These are phyloP conservation scores for Trichosporon ovoides DNA, from an alignment of 1,284 basidiomycete species.

Conservation along the genomic window DNA sequence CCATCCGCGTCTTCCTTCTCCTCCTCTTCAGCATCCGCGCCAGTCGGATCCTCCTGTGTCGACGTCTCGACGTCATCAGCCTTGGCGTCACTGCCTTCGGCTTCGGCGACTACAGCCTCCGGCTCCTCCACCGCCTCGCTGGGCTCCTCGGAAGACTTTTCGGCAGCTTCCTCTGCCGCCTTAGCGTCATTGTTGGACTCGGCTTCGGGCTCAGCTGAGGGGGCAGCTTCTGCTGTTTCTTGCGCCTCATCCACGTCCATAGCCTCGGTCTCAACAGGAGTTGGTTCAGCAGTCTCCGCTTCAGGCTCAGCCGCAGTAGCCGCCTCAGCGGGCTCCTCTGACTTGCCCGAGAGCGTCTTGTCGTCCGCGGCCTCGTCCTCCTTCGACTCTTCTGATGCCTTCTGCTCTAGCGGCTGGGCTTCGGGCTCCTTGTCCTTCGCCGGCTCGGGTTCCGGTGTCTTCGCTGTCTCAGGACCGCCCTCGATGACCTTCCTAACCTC, in stretches of 20 bases:
- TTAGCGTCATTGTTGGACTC: neutral
- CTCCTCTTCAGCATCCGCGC: neutral
- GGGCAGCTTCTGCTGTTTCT: neutral
- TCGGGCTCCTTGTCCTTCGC: neutral
- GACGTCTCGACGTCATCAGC: neutral
- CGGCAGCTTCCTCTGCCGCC: neutral
- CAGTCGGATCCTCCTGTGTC: neutral
- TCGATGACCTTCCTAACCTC: conserved; percentile 29
- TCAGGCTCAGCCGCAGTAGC: neutral
- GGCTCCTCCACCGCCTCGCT: neutral
- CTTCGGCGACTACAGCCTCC: conserved; percentile 1
- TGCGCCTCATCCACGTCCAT: conserved; percentile 8
- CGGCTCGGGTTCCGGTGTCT: conserved; percentile 8
- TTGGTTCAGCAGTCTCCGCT: neutral
- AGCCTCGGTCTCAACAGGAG: neutral
- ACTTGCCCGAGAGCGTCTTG: neutral
- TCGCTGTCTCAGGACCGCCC: conserved; percentile 22
- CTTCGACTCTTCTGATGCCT: conserved; percentile 10
- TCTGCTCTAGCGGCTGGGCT: neutral
- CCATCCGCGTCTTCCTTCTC: neutral
- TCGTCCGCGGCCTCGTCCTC: conserved; percentile 14
- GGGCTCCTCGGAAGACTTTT: neutral
- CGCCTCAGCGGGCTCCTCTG: neutral
- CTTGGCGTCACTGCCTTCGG: neutral
- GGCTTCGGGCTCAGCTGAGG: neutral